Conservation (phyloP, 2,329 filamentous ascomycete species). For the Verticillium nubilum region DNA sequence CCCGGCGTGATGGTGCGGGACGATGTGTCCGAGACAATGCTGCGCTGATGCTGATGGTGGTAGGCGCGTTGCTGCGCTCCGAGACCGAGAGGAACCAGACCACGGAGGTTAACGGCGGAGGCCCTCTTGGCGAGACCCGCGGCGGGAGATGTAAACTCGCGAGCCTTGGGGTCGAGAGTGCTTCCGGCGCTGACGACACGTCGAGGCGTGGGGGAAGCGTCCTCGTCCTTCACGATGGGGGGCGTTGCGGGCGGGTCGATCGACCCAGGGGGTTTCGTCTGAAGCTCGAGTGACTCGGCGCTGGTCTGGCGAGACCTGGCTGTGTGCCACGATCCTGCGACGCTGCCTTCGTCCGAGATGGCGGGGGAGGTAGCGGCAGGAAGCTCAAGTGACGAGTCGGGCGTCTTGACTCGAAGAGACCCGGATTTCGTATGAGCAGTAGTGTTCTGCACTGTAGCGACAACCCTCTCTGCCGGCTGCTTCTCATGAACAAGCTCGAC, state of each 20-base stretch:
- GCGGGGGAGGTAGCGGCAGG: too few species aligned
- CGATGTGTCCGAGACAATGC: conserved; percentile 3
- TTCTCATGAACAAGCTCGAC: neutral
- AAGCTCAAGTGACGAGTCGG: too few species aligned
- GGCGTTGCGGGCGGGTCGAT: too few species aligned
- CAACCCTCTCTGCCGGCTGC: neutral
- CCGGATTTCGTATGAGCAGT: too few species aligned
- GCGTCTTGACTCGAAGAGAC: too few species aligned
- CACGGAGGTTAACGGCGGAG: neutral
- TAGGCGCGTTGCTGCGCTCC: too few species aligned
- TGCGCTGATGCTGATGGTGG: neutral
- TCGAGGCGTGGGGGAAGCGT: too few species aligned
- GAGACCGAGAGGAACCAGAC: neutral
- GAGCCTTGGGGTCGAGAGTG: neutral
- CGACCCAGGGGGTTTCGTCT: too few species aligned
- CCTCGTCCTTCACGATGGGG: too few species aligned
- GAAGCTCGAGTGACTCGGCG: neutral
- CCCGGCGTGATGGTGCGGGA: conserved; percentile 5
- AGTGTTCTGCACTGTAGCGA: too few species aligned
- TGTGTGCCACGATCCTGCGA: neutral
- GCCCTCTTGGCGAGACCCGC: neutral
- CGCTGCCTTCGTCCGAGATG: neutral
- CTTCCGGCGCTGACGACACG: neutral
- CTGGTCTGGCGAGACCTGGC: neutral
- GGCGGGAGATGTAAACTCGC: neutral